These are phyloP conservation scores for Cladophialophora bantiana DNA, from an alignment of 2,329 filamentous ascomycete species.

Conservation along the genomic window DNA sequence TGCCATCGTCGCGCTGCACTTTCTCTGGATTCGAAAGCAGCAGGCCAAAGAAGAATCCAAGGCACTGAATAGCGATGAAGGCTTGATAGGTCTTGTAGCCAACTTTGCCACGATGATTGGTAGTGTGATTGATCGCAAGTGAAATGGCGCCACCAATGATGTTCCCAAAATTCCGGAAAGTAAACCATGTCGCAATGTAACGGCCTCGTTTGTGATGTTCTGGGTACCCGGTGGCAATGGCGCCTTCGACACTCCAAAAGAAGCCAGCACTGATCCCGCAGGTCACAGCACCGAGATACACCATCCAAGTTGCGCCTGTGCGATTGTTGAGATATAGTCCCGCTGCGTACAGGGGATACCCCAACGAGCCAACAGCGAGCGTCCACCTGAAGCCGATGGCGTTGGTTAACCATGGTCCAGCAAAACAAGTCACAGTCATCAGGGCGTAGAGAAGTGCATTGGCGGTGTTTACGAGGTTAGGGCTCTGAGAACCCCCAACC, in stretches of 20 bases:
- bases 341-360: slow-evolving; percentile 55
- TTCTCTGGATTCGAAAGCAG: slow-evolving; percentile 56
- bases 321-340: slow-evolving; percentile 55
- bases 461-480: slow-evolving; percentile 54
- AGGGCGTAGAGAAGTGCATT: slow-evolving; percentile 57
- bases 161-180: slow-evolving; percentile 60
- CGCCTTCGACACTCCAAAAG: slow-evolving; percentile 52
- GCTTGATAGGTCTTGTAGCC: slow-evolving; percentile 52
- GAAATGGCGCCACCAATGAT: slow-evolving; percentile 61
- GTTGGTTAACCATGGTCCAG: slow-evolving; percentile 50
- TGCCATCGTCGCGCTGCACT: slow-evolving; percentile 54
- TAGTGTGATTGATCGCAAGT: slow-evolving; percentile 57
- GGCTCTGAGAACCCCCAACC: slow-evolving; percentile 49
- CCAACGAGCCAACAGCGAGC: slow-evolving; percentile 54
- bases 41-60: slow-evolving; percentile 53
- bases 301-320: slow-evolving; percentile 54
- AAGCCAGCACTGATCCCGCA: slow-evolving; percentile 53
- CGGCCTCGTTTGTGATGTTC: slow-evolving; percentile 55
- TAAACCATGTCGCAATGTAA: slow-evolving; percentile 61
- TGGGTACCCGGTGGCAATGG: slow-evolving; percentile 55
- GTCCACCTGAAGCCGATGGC: slow-evolving; percentile 50
- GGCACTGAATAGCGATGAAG: slow-evolving; percentile 52
- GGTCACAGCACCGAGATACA: slow-evolving; percentile 52
- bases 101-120: slow-evolving; percentile 55
- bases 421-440: slow-evolving; percentile 55